Percentiles rank a stretch among this genome's conserved stretches.
Evolutionary conservation across 208 protist genomes (phyloP).

Genomic region (Leishmania gerbilli): DNA sequence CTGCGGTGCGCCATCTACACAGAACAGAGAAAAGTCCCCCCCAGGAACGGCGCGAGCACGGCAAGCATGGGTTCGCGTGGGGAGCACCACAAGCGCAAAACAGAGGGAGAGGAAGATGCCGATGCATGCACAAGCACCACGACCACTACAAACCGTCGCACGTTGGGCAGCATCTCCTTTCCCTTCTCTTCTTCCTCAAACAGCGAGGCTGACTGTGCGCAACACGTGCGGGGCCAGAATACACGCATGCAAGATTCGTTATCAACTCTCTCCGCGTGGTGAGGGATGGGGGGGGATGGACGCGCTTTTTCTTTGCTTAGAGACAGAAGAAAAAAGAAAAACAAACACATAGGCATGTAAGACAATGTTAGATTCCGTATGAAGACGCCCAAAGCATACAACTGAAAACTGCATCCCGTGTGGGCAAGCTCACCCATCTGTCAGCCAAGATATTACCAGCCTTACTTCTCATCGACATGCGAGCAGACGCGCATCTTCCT

Average conservation of each 20-base stretch:
- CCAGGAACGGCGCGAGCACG: neutral
- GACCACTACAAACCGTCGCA: neutral
- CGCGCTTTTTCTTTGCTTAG: neutral
- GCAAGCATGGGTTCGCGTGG: neutral
- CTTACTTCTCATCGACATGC: neutral
- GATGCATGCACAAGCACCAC: neutral
- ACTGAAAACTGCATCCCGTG: neutral
- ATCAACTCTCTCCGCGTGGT: neutral
- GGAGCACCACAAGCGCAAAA: neutral
- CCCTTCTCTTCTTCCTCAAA: neutral
- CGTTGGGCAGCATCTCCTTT: neutral
- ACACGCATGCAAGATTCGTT: neutral
- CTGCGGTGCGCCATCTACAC: neutral
- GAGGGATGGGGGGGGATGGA: neutral
- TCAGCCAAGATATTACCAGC: too few relatives aligned
- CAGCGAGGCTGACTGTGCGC: neutral
- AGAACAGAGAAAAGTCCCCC: neutral
- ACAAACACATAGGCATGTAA: neutral
- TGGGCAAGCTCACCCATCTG: neutral
- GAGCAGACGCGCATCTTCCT: neutral
- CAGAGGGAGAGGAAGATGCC: neutral
- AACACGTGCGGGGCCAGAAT: neutral
- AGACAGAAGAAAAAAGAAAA: too few relatives aligned
- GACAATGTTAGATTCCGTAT: neutral
- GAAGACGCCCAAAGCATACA: neutral